These are phyloP conservation scores for Candida broadrunensis DNA, from an alignment of 805 yeast genomes.

Conservation along the genomic window DNA sequence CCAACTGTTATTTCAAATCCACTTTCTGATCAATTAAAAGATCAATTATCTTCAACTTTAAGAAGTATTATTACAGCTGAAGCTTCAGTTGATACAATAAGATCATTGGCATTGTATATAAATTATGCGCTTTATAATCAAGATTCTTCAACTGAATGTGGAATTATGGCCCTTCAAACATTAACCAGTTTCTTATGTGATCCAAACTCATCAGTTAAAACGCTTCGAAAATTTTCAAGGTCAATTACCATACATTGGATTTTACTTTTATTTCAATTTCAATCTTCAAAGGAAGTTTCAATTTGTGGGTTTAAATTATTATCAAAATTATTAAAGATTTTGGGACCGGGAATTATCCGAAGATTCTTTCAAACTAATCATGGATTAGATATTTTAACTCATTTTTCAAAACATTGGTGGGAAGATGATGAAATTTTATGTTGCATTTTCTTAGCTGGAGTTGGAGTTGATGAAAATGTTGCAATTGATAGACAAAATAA, in stretches of 20 bases:
- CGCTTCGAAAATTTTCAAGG: conserved; percentile 44
- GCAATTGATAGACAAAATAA: not conserved
- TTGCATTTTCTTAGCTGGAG: conserved; percentile 41
- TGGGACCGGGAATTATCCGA: conserved; percentile 45
- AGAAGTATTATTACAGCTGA: conserved; percentile 30
- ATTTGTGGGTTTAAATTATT: conserved; percentile 44
- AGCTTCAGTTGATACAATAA: conserved; percentile 52
- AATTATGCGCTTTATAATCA: conserved; percentile 49
- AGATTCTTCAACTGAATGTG: conserved; percentile 34
- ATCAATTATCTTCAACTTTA: conserved; percentile 19
- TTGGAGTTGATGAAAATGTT: conserved; percentile 34
- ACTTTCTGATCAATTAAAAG: conserved; percentile 7
- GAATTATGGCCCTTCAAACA: conserved; percentile 21
- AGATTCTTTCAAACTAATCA: conserved; percentile 47
- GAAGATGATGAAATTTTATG: conserved; percentile 41
- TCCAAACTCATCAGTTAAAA: conserved; percentile 32
- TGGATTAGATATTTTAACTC: conserved; percentile 50
- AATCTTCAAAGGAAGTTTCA: conserved; percentile 28
- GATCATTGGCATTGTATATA: conserved; percentile 45
- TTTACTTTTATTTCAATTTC: conserved; percentile 47
- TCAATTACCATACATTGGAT: conserved; percentile 67
- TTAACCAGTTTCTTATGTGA: conserved; percentile 42
- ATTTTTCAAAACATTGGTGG: conserved; percentile 48
- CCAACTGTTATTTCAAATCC: conserved; percentile 9
- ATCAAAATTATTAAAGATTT: conserved; percentile 43